These are phyloP conservation scores for Tillandsia fasciculata DNA, from an alignment of 176 grass and related monocot species.

Conservation along the genomic window DNA sequence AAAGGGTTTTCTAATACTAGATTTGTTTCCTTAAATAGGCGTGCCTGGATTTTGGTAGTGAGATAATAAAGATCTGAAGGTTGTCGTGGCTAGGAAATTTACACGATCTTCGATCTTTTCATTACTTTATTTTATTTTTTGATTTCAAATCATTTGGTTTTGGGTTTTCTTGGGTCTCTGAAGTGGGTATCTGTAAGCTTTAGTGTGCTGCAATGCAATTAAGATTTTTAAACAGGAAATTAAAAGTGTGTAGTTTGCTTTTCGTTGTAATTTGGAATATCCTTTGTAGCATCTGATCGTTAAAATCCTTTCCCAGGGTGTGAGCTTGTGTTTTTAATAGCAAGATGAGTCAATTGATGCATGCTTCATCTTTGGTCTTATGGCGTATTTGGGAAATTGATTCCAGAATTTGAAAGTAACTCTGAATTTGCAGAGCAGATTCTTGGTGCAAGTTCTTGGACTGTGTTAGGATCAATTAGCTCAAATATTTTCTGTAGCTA, in stretches of 20 bases:
- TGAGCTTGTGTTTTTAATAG: not conserved
- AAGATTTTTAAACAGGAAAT: too few relatives aligned
- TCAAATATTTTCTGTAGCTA: too few relatives aligned
- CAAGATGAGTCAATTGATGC: not conserved
- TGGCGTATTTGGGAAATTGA: not conserved
- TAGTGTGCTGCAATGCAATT: not conserved
- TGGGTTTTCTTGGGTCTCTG: slow-evolving; percentile 5
- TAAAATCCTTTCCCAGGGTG: not conserved
- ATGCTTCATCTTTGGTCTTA: not conserved
- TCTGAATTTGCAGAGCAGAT: too few relatives aligned
- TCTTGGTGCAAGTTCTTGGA: too few relatives aligned
- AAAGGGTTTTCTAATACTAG: not conserved
- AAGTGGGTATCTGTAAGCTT: not conserved
- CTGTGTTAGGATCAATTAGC: too few relatives aligned
- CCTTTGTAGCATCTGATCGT: too few relatives aligned
- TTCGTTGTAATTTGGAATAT: too few relatives aligned
- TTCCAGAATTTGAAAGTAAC: too few relatives aligned
- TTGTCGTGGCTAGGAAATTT: not conserved
- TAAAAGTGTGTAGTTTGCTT: too few relatives aligned
- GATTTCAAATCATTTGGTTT: slow-evolving; percentile 8
- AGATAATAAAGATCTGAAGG: not conserved
- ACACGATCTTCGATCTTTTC: too few relatives aligned
- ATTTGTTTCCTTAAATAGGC: not conserved
- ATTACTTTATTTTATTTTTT: too few relatives aligned
- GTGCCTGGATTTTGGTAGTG: slow-evolving; percentile 5